phyloP scores from a whole-genome alignment of 768 basidiomycete species.

The Leccinellum albellum region DNA sequence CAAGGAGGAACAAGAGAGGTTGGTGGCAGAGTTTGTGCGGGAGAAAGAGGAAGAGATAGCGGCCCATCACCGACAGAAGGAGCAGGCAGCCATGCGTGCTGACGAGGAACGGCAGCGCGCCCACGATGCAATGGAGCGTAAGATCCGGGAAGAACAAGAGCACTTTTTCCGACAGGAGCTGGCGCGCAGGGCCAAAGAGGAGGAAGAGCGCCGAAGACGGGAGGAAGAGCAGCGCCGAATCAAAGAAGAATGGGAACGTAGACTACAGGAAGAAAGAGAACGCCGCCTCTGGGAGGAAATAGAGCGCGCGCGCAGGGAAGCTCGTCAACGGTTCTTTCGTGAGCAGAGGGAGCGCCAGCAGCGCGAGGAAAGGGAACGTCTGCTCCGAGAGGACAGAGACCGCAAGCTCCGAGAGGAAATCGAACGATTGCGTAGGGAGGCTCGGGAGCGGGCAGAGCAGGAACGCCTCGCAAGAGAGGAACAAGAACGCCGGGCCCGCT shows the following conservation, averaged over 20 bases:
- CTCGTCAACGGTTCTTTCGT: neutral
- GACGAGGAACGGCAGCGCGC: slow-evolving; percentile 16
- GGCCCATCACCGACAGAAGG: slow-evolving; percentile 3
- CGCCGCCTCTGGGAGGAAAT: slow-evolving; percentile 8
- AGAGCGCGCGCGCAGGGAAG: neutral
- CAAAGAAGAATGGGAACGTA: slow-evolving; percentile 12
- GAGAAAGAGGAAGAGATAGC: slow-evolving; percentile 3
- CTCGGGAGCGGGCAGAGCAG: slow-evolving; percentile 4
- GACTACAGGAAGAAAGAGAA: neutral
- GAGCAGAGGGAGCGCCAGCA: neutral
- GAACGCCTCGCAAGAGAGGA: slow-evolving; percentile 20
- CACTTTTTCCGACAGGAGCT: slow-evolving; percentile 1
- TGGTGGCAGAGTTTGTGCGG: slow-evolving; percentile 20
- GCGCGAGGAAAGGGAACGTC: slow-evolving; percentile 11
- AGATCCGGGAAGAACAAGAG: slow-evolving; percentile 22
- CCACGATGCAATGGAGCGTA: slow-evolving; percentile 23
- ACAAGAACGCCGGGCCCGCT: slow-evolving; percentile 18
- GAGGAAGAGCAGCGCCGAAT: neutral
- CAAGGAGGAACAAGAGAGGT: slow-evolving; percentile 11
- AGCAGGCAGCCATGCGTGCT: slow-evolving; percentile 13
- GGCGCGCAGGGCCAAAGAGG: slow-evolving; percentile 13
- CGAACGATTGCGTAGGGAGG: slow-evolving; percentile 10
- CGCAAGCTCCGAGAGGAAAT: slow-evolving; percentile 13
- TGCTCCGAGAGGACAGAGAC: slow-evolving; percentile 4
- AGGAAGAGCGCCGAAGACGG: slow-evolving; percentile 5